These are phyloP conservation scores for Salix suchowensis DNA, from an alignment of 345 rosid genomes.

Conservation along the genomic window DNA sequence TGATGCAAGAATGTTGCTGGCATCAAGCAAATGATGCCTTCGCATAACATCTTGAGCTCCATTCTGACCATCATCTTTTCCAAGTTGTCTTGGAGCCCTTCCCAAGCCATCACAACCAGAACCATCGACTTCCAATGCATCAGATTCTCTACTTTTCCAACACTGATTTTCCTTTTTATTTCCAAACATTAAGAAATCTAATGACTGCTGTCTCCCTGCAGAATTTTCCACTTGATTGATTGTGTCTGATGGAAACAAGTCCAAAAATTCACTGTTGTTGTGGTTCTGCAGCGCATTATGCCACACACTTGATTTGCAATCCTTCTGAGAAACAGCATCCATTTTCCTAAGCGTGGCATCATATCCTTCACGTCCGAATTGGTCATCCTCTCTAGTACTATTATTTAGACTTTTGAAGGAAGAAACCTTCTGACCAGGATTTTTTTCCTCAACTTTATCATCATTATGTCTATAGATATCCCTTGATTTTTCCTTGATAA, in stretches of 20 bases:
- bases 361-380: neutral
- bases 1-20: neutral
- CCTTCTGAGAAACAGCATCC: neutral
- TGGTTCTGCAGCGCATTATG: neutral
- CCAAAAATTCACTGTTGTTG: neutral
- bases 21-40: neutral
- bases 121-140: neutral
- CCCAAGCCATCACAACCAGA: neutral
- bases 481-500: neutral
- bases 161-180: neutral
- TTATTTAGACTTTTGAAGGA: neutral
- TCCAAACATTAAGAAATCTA: neutral
- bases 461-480: neutral
- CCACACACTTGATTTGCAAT: neutral
- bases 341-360: neutral
- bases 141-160: neutral
- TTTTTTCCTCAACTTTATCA: neutral
- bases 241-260: neutral
- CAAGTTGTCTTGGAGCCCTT: neutral
- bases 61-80: neutral
- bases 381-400: neutral
- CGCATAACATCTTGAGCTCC: neutral
- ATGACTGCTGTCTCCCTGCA: neutral
- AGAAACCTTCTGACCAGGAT: neutral
- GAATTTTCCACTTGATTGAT: neutral